A percentile compares a stretch with the other conserved stretches of the same genome.
Evolutionary conservation across 2,329 filamentous ascomycete genomes (phyloP).

Genomic region (Fonsecaea monophora): DNA sequence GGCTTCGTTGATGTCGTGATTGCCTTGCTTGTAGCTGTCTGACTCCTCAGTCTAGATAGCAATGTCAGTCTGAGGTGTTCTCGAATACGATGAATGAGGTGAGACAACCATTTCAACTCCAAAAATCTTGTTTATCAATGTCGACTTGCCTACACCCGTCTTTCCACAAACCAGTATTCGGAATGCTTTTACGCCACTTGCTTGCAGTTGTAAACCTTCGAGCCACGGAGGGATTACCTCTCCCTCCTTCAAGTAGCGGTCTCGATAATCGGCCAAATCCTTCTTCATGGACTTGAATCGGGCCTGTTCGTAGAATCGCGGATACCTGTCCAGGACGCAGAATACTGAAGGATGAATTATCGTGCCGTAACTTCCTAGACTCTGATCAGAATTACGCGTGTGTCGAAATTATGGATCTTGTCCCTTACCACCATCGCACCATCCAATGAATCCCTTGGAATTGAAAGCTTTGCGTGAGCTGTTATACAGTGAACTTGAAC

Average conservation of each 20-base stretch:
- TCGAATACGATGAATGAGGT: constrained; percentile 39
- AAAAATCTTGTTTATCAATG: constrained; percentile 45
- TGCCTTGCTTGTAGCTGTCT: constrained; percentile 41
- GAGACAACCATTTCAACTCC: constrained; percentile 43
- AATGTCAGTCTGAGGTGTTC: constrained; percentile 25
- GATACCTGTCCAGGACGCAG: constrained; percentile 43
- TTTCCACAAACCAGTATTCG: constrained; percentile 47
- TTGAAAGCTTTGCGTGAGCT: constrained; percentile 33
- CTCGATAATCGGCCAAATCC: constrained; percentile 35
- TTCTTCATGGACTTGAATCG: constrained; percentile 39
- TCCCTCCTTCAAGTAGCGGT: constrained; percentile 41
- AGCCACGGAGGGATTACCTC: constrained; percentile 42
- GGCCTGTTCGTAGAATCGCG: constrained; percentile 41
- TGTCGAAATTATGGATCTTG: neutral
- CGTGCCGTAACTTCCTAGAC: constrained; percentile 39
- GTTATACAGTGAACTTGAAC: constrained; percentile 26
- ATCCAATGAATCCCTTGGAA: constrained; percentile 33
- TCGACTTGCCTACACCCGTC: constrained; percentile 45
- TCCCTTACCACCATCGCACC: constrained; percentile 39
- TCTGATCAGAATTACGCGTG: neutral
- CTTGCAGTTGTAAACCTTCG: constrained; percentile 37
- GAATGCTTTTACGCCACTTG: constrained; percentile 42
- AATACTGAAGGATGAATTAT: constrained; percentile 47
- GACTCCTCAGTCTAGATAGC: constrained; percentile 38
- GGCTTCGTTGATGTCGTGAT: constrained; percentile 45